These are phyloP conservation scores for Neocatenulostroma microsporum DNA, from an alignment of 2,329 filamentous ascomycete species.

Conservation along the genomic window DNA sequence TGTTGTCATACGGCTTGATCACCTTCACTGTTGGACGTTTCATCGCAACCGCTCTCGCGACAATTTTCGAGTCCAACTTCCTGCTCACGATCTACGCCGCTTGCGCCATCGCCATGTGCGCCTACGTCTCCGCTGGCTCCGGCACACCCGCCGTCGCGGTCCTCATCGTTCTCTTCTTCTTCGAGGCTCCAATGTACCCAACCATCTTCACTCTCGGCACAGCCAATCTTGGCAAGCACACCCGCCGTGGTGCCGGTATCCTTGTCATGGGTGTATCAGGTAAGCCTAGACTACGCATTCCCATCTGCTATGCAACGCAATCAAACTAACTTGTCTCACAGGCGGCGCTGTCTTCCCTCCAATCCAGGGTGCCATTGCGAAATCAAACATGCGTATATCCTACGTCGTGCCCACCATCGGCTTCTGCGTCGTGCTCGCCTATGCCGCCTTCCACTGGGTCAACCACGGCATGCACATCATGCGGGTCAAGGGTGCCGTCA, in stretches of 20 bases:
- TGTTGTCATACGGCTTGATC: conserved; percentile 33
- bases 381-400: conserved; percentile 35
- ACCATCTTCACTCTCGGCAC: conserved; percentile 36
- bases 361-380: conserved; percentile 34
- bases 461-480: conserved; percentile 27
- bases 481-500: conserved; percentile 25
- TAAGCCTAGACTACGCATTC: too few species aligned
- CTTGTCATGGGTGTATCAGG: conserved; percentile 34
- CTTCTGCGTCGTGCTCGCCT: conserved; percentile 35
- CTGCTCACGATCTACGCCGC: conserved; percentile 28
- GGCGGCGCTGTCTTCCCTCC: conserved; percentile 28
- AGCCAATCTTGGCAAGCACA: conserved; percentile 33
- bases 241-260: conserved; percentile 34
- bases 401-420: conserved; percentile 40
- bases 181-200: conserved; percentile 33
- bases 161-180: conserved; percentile 34
- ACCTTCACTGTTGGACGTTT: conserved; percentile 35
- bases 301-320: too few species aligned
- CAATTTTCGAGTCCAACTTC: conserved; percentile 31
- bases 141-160: conserved; percentile 27
- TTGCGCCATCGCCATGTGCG: conserved; percentile 29
- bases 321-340: too few species aligned
- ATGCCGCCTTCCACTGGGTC: conserved; percentile 25
- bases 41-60: conserved; percentile 31
- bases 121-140: conserved; percentile 26